phyloP scores from a whole-genome alignment of 352 stramenopile genomes.

The Thalassiosira hispida region DNA sequence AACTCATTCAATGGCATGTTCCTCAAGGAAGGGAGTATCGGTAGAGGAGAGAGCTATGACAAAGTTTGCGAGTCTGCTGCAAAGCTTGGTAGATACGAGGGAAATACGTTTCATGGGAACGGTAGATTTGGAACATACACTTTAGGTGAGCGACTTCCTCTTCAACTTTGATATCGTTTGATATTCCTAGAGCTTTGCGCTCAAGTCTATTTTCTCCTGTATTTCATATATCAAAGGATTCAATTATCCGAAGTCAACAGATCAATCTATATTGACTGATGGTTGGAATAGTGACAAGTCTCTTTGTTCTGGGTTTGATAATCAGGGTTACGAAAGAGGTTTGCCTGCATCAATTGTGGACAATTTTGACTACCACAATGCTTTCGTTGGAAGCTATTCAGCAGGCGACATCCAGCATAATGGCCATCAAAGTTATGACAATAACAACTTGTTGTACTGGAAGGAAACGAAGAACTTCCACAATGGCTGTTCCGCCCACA shows the following conservation, averaged over 20 bases:
- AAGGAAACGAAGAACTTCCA: slow-evolving; percentile 69
- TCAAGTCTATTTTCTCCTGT: not conserved
- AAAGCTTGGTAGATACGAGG: slow-evolving; percentile 55
- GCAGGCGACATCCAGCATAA: slow-evolving; percentile 51
- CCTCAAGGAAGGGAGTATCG: slow-evolving; percentile 36
- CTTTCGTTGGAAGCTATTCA: slow-evolving; percentile 74
- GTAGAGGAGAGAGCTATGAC: slow-evolving; percentile 36
- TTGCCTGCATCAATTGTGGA: slow-evolving; percentile 49
- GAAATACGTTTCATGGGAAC: slow-evolving; percentile 67
- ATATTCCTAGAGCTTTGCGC: not conserved
- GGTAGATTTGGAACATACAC: slow-evolving; percentile 47
- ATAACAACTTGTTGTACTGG: slow-evolving; percentile 70
- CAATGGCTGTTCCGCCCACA: slow-evolving; percentile 64
- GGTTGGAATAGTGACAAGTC: slow-evolving; percentile 56
- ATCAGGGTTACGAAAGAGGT: slow-evolving; percentile 51
- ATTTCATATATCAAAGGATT: not conserved
- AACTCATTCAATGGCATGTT: slow-evolving; percentile 78
- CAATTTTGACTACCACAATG: slow-evolving; percentile 76
- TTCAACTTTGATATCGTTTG: not conserved
- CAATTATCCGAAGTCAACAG: slow-evolving; percentile 63
- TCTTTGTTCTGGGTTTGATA: slow-evolving; percentile 58
- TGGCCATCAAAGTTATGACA: slow-evolving; percentile 47
- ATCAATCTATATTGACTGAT: slow-evolving; percentile 58
- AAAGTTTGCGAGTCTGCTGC: slow-evolving; percentile 51
- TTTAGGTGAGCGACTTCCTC: slow-evolving; percentile 6